Evolutionary conservation across 805 yeast genomes (phyloP).

Genomic region (Cyberlindnera bimundalis): DNA sequence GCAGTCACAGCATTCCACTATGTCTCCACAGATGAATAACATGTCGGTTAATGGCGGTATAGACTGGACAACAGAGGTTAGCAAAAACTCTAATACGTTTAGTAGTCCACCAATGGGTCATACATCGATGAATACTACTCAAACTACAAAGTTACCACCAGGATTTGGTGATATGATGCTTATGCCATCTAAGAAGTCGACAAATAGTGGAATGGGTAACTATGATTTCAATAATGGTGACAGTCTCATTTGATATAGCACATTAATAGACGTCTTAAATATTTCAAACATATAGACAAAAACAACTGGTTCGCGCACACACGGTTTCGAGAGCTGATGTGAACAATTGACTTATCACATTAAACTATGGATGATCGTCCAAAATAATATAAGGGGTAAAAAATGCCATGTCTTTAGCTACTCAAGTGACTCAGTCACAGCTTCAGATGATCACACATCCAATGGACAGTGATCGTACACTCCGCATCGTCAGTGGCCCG

Average conservation of each 20-base stretch:
- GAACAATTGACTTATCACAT: not conserved
- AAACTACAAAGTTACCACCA: constrained; percentile 33
- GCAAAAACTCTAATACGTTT: not conserved
- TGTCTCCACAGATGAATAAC: constrained; percentile 5
- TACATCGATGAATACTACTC: not conserved
- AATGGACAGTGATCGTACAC: constrained; percentile 35
- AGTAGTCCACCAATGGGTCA: not conserved
- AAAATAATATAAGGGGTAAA: too few species aligned
- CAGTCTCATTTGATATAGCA: constrained; percentile 15
- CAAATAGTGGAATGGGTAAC: not conserved
- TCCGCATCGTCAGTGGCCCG: constrained; percentile 64
- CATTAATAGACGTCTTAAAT: not conserved
- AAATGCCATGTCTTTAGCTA: constrained; percentile 1
- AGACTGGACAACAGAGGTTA: constrained; percentile 25
- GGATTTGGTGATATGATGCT: constrained; percentile 37
- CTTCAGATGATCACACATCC: constrained; percentile 42
- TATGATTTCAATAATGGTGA: constrained; percentile 14
- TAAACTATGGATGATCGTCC: too few species aligned
- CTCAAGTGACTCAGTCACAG: constrained; percentile 41
- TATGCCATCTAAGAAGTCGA: constrained; percentile 31
- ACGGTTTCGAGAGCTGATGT: too few species aligned
- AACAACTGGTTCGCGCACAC: too few species aligned
- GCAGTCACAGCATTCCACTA: not conserved
- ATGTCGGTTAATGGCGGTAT: constrained; percentile 6
- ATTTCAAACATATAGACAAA: too few species aligned